Base-by-base conservation (phyloP, 2,329 filamentous ascomycete genomes). In the Didymosphaeria variabile region DNA sequence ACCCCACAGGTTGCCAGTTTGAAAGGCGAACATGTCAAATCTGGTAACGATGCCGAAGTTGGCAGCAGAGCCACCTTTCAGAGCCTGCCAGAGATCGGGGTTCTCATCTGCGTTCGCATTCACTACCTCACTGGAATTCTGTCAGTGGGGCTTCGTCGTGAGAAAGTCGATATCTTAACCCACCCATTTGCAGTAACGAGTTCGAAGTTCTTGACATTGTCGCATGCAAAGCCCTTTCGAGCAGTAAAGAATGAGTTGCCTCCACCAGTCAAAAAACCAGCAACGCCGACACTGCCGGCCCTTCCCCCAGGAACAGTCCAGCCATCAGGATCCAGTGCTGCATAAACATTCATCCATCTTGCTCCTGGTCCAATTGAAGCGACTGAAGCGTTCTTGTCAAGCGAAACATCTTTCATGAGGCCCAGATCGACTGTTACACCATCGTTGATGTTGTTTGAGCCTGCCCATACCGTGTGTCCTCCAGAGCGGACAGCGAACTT, bases 1-100 rank as follows among this genome's bases (percentile, higher is more conserved):
- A 32, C 68, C 69, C 71, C 72, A 75, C 15, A 76, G 52, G 26
- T 69, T 38, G 17, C 65, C 65, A 10, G 70, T 65, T 23, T 67
- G 58, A 58, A 71, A 73, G 1, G 67, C 61, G 15, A 61, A 44
- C 17, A 67, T 50, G 32, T 70, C 77, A 45, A 79, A 79, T 4
- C 72, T 64, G 5, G 79, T 80, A 19, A 80, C 77, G 13, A 80
- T 66, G 10, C 78, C 79, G 53, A 81, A 80, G 66, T 81, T 80
- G 54, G 71, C 73, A 1, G 64, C 70, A 58, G 70, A 73, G n/a
- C 79, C 79, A 0, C 79, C 79, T 57, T 80, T 80, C 40, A 81
- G 64, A 13, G 77, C 79, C 59, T 71, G 69, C 62, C 71, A 80
- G 0, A 81, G 69, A 54, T 81, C 77, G 7, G 63, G 50, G 60